Evolutionary conservation across 2,329 filamentous ascomycete genomes (phyloP).

Genomic region (Xylariaceae sp.): DNA sequence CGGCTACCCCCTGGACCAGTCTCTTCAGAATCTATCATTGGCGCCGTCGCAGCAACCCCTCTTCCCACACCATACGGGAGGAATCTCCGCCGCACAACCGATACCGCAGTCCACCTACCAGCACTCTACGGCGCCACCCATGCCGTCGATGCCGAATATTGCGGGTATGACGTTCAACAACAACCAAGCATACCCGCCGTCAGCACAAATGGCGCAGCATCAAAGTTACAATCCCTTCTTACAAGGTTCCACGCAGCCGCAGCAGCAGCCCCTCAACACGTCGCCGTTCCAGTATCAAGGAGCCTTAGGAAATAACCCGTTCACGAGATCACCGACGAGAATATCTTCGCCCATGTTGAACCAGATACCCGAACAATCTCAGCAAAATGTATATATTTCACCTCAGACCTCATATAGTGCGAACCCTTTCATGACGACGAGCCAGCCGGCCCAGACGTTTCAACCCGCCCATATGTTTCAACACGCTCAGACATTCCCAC

Average conservation of each 20-base stretch:
- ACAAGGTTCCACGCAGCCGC: constrained; percentile 28
- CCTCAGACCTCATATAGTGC: constrained; percentile 27
- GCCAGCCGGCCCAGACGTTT: constrained; percentile 26
- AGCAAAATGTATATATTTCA: constrained; percentile 33
- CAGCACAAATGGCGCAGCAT: constrained; percentile 33
- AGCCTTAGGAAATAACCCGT: constrained; percentile 29
- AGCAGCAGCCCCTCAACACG: constrained; percentile 30
- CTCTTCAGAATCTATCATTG: constrained; percentile 71
- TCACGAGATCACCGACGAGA: constrained; percentile 30
- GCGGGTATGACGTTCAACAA: constrained; percentile 37
- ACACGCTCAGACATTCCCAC: no score
- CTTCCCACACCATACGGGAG: constrained; percentile 73
- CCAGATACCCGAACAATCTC: constrained; percentile 34
- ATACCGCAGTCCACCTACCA: constrained; percentile 39
- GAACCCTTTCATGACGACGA: constrained; percentile 34
- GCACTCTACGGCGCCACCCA: constrained; percentile 40
- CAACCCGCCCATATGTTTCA: constrained; percentile 17
- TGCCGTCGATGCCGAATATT: constrained; percentile 39
- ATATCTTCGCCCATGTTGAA: constrained; percentile 30
- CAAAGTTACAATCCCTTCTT: constrained; percentile 51
- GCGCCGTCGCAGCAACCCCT: constrained; percentile 52
- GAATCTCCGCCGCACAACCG: constrained; percentile 41
- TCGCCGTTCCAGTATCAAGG: constrained; percentile 26
- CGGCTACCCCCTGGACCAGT: constrained; percentile 51
- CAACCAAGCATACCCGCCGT: constrained; percentile 40